These are phyloP conservation scores for Epichloe aotearoae DNA, from an alignment of 2,329 filamentous ascomycete species.

Conservation along the genomic window DNA sequence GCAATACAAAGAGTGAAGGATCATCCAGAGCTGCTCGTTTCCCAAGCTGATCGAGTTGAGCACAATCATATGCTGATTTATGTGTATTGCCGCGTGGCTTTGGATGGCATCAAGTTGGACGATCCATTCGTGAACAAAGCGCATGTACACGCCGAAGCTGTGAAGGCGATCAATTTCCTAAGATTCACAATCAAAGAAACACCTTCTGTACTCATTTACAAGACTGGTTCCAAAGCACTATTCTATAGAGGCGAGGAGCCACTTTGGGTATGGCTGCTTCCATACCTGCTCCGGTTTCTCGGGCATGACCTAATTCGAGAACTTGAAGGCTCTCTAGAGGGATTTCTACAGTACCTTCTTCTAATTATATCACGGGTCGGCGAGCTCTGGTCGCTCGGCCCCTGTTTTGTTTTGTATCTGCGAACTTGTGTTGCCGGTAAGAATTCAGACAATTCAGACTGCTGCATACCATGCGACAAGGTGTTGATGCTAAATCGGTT, in stretches of 20 bases:
- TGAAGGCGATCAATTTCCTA: slow-evolving; percentile 67
- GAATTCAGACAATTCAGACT: slow-evolving; percentile 5
- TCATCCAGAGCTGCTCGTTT: slow-evolving; percentile 40
- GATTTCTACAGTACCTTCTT: slow-evolving; percentile 37
- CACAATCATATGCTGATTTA: slow-evolving; percentile 80
- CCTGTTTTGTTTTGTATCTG: slow-evolving; percentile 33
- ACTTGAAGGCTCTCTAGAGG: slow-evolving; percentile 37
- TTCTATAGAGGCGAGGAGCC: slow-evolving; percentile 45
- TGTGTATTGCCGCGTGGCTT: slow-evolving; percentile 65
- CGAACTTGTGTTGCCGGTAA: slow-evolving; percentile 33
- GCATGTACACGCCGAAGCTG: slow-evolving; percentile 43
- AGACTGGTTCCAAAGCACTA: slow-evolving; percentile 25
- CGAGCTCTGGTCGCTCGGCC: slow-evolving; percentile 34
- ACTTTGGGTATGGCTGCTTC: slow-evolving; percentile 53
- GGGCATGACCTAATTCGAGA: slow-evolving; percentile 36
- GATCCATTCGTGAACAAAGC: slow-evolving; percentile 51
- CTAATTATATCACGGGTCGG: slow-evolving; percentile 29
- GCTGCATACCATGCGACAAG: not conserved
- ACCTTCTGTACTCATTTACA: slow-evolving; percentile 49
- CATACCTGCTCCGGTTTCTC: slow-evolving; percentile 42
- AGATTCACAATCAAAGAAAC: slow-evolving; percentile 62
- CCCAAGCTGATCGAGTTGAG: slow-evolving; percentile 50
- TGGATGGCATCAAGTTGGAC: slow-evolving; percentile 55
- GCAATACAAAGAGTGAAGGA: slow-evolving; percentile 43
- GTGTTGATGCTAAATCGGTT: slow-evolving; percentile 7